Conservation (phyloP, 352 stramenopile species). For the Globisporangium cystogenes region DNA sequence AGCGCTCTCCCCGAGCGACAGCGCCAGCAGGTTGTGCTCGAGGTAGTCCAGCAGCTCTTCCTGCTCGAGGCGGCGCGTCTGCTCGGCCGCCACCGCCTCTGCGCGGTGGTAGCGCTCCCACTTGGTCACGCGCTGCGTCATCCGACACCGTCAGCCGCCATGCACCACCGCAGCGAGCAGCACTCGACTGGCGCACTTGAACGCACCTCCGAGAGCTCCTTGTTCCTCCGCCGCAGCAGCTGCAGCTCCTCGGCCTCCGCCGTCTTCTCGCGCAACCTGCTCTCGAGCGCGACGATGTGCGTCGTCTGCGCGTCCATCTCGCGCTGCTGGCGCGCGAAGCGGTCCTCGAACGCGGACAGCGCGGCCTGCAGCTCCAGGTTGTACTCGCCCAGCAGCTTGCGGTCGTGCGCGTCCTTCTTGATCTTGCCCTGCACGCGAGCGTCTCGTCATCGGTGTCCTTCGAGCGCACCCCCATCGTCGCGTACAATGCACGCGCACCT, state of each 20-base stretch:
- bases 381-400: slow-evolving; percentile 74
- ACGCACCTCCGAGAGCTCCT: slow-evolving; percentile 38
- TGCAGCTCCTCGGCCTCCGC: slow-evolving; percentile 29
- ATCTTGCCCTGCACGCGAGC: slow-evolving; percentile 1
- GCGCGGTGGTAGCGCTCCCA: slow-evolving; percentile 55
- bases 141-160: background rate
- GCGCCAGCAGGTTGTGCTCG: slow-evolving; percentile 27
- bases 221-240: slow-evolving; percentile 32
- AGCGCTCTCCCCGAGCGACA: slow-evolving; percentile 26
- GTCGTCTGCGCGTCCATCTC: slow-evolving; percentile 57
- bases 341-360: slow-evolving; percentile 43
- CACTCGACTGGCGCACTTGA: background rate
- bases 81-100: slow-evolving; percentile 28
- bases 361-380: slow-evolving; percentile 73
- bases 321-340: slow-evolving; percentile 30
- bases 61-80: slow-evolving; percentile 34
- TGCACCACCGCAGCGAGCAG: background rate
- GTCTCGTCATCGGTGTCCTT: background rate
- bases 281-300: slow-evolving; percentile 63
- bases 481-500: slow-evolving; percentile 27
- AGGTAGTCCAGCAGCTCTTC: slow-evolving; percentile 50
- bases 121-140: slow-evolving; percentile 36
- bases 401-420: slow-evolving; percentile 68
- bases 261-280: slow-evolving; percentile 35
- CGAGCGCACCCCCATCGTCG: no score